A percentile compares a stretch with the other conserved stretches of the same genome.
These are phyloP conservation scores for Aspergillus ellipticus DNA, from an alignment of 495 filamentous ascomycete species.

Conservation along the genomic window DNA sequence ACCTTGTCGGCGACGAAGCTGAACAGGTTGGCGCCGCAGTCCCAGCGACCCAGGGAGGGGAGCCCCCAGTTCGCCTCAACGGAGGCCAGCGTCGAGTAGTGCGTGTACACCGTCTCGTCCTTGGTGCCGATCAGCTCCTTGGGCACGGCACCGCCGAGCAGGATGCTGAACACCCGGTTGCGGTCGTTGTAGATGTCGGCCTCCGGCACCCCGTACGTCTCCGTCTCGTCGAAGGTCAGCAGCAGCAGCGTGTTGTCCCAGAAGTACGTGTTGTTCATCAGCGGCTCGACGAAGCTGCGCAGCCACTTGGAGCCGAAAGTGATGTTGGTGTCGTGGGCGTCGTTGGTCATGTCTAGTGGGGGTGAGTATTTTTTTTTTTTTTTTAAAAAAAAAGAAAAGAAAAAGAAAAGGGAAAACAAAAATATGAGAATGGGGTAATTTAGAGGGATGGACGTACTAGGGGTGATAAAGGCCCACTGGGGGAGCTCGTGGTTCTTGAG, in stretches of 20 bases:
- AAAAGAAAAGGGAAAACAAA: too few relatives aligned
- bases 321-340: conserved; percentile 63
- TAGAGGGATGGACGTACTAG: conserved; percentile 28
- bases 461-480: conserved; percentile 72
- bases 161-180: conserved; percentile 55
- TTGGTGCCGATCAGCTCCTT: conserved; percentile 50
- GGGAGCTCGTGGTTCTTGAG: conserved; percentile 53
- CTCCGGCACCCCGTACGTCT: conserved; percentile 40
- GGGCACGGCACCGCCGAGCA: conserved; percentile 61
- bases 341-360: conserved; percentile 56
- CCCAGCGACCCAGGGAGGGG: conserved; percentile 61
- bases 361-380: background rate
- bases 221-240: conserved; percentile 65
- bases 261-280: conserved; percentile 59
- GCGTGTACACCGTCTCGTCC: conserved; percentile 63
- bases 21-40: conserved; percentile 55
- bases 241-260: conserved; percentile 62
- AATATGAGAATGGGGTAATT: background rate
- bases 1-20: background rate
- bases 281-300: conserved; percentile 52
- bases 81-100: conserved; percentile 63
- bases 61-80: conserved; percentile 62
- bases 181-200: conserved; percentile 12
- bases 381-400: too few relatives aligned
- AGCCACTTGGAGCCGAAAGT: conserved; percentile 54